Evolutionary conservation across 306 rosid species (phyloP).

Genomic region (Pterocarpus macrocarpus): DNA sequence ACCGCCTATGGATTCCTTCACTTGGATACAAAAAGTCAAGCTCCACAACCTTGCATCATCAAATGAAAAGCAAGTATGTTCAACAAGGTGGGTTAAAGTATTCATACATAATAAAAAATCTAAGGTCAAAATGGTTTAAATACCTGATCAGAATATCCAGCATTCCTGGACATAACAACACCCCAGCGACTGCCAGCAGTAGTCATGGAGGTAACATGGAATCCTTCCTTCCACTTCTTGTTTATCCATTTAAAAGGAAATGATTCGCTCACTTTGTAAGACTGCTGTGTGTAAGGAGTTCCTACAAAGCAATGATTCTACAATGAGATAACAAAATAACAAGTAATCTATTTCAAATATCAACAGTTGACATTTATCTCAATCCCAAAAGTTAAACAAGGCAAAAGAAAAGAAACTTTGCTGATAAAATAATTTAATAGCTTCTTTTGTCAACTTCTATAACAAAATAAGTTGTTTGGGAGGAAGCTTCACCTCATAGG

Average conservation of each 20-base stretch:
- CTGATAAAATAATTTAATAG: conserved; percentile 15
- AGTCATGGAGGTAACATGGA: conserved; percentile 95
- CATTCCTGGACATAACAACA: conserved; percentile 95
- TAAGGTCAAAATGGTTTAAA: neutral
- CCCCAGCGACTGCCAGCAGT: conserved; percentile 98
- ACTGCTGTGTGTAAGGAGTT: conserved; percentile 90
- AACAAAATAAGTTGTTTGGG: conserved; percentile 14
- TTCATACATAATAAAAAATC: conserved; percentile 4
- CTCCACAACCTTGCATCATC: conserved; percentile 82
- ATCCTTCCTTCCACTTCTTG: conserved; percentile 98
- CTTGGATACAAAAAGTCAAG: conserved; percentile 94
- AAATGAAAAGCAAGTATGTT: conserved; percentile 20
- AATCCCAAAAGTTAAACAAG: neutral
- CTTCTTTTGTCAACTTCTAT: neutral
- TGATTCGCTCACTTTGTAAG: conserved; percentile 92
- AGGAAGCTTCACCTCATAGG: neutral
- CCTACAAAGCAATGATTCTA: conserved; percentile 56
- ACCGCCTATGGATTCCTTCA: conserved; percentile 90
- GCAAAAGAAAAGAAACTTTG: neutral
- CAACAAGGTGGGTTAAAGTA: neutral
- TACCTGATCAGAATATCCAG: conserved; percentile 96
- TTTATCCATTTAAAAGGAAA: conserved; percentile 96
- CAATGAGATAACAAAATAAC: conserved; percentile 40
- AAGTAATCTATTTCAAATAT: conserved; percentile 10
- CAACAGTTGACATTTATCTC: conserved; percentile 14